Percentiles rank a stretch among this genome's conserved stretches.
These are phyloP conservation scores for Fraxinus platypoda DNA, from an alignment of 305 asterid species.

Conservation along the genomic window DNA sequence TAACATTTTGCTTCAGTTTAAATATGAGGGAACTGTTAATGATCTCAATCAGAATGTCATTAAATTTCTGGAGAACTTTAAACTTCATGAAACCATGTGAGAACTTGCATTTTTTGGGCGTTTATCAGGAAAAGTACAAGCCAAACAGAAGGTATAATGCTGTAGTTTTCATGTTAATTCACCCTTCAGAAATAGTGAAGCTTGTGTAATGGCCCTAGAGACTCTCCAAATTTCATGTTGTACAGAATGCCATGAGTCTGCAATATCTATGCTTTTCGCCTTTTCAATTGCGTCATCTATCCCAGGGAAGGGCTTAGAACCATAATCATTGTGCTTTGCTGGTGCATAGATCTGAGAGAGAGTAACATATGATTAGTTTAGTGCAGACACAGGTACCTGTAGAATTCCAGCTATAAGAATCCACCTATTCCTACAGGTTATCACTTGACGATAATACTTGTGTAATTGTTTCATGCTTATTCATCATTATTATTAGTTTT, in stretches of 20 bases:
- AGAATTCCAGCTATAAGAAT: neutral
- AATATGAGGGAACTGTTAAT: neutral
- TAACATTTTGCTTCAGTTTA: neutral
- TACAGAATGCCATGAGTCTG: constrained; percentile 53
- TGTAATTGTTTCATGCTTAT: neutral
- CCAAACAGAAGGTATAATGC: neutral
- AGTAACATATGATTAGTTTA: constrained; percentile 4
- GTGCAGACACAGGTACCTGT: neutral
- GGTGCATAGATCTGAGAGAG: constrained; percentile 69
- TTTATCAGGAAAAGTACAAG: neutral
- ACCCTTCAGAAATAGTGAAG: constrained; percentile 66
- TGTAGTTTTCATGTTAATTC: constrained; percentile 39
- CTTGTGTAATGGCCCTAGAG: constrained; percentile 75
- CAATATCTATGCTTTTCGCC: constrained; percentile 44
- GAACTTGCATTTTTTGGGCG: neutral
- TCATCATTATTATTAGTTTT: neutral
- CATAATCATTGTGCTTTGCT: constrained; percentile 65
- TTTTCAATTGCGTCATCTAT: constrained; percentile 59
- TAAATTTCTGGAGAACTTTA: neutral
- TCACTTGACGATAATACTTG: neutral
- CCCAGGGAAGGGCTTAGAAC: constrained; percentile 72
- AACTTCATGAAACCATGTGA: neutral
- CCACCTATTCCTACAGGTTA: neutral
- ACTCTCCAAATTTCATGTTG: constrained; percentile 91
- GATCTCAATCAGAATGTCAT: neutral